Percentiles rank a stretch among this genome's conserved stretches.
phyloP scores from a whole-genome alignment of 164 flowering plant species.

The Vitis amurensis region DNA sequence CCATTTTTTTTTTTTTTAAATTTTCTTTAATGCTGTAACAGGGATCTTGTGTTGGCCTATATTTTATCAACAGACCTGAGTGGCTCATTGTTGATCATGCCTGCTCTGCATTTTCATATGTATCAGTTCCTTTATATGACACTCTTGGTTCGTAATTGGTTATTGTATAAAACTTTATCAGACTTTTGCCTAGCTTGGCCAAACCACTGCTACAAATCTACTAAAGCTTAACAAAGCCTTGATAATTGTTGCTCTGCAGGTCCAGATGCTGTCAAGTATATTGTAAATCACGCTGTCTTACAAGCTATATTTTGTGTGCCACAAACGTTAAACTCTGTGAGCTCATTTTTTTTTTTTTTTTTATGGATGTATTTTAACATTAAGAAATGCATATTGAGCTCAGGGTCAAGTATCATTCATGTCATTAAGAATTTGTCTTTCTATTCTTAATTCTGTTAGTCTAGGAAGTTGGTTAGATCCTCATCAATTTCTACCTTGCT shows the following conservation, averaged over 20 bases:
- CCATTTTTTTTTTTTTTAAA: no score
- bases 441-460: neutral
- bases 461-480: neutral
- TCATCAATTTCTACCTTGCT: neutral
- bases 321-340: slow-evolving; percentile 65
- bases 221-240: no score
- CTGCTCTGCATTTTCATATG: slow-evolving; percentile 90
- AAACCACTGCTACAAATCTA: neutral
- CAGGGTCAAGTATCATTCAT: neutral
- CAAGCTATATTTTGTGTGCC: slow-evolving; percentile 88
- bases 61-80: slow-evolving; percentile 94
- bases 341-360: slow-evolving; percentile 23
- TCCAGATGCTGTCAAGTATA: slow-evolving; percentile 88
- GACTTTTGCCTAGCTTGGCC: neutral
- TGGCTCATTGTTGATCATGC: slow-evolving; percentile 98
- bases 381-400: neutral
- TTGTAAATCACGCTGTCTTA: slow-evolving; percentile 71
- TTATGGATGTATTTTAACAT: neutral
- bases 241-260: slow-evolving; percentile 41
- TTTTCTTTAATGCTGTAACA: slow-evolving; percentile 15
- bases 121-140: slow-evolving; percentile 96
- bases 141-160: slow-evolving; percentile 71
- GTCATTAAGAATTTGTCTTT: neutral
- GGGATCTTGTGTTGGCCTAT: slow-evolving; percentile 86
- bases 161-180: neutral